phyloP scores from a whole-genome alignment of 106 monocot species.

The Acorus calamus region DNA sequence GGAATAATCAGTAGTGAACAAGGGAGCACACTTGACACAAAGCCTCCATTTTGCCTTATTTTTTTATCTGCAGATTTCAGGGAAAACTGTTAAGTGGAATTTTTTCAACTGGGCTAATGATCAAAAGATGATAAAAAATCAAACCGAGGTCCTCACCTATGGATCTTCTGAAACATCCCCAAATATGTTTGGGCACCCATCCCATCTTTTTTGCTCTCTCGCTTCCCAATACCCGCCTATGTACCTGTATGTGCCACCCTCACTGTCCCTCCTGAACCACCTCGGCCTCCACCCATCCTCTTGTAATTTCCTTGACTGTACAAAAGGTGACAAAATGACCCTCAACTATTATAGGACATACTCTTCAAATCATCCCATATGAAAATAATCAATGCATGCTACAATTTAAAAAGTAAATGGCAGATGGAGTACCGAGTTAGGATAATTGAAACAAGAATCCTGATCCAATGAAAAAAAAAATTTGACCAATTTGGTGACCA shows the following conservation, averaged over 20 bases:
- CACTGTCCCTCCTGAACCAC: slow-evolving; percentile 45
- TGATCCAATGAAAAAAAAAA: neutral
- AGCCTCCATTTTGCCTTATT: too few species aligned
- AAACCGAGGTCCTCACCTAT: too few species aligned
- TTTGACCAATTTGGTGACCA: neutral
- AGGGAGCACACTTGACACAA: too few species aligned
- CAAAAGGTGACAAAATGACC: neutral
- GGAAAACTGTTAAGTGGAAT: too few species aligned
- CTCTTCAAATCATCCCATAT: too few species aligned
- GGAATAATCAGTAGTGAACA: too few species aligned
- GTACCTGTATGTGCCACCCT: slow-evolving; percentile 30
- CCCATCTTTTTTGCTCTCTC: slow-evolving; percentile 46
- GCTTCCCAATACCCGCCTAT: slow-evolving; percentile 75
- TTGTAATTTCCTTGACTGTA: slow-evolving; percentile 52
- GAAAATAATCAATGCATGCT: too few species aligned
- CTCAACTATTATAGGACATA: too few species aligned
- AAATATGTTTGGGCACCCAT: slow-evolving; percentile 54
- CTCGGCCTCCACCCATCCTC: slow-evolving; percentile 59
- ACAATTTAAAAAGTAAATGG: too few species aligned
- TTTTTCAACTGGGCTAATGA: too few species aligned
- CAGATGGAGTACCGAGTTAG: neutral
- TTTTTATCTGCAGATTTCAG: too few species aligned
- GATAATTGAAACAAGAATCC: neutral
- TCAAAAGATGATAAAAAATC: too few species aligned
- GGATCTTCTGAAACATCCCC: slow-evolving; percentile 21